Base-by-base conservation (phyloP, 306 rosid genomes). In the Citrullus amarus region DNA sequence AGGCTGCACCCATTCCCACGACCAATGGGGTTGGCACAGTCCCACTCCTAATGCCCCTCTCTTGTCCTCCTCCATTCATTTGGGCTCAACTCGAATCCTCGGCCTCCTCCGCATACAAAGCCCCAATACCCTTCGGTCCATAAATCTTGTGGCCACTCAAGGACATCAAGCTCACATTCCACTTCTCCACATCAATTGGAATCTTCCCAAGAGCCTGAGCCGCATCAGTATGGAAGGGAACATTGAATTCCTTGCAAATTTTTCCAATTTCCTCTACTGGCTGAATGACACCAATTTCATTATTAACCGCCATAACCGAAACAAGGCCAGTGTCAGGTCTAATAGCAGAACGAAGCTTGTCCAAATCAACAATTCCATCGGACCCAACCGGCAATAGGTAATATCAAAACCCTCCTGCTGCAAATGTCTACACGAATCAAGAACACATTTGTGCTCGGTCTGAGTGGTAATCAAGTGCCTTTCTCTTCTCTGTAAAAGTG, bases 81-180 rank as follows among this genome's bases (percentile, higher is more conserved):
- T 94, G 98, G 97, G 91, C 89, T 92, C 98, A 16, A 94, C 97
- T 8, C 97, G 91, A 84, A 92, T 92, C 90, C 97, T 92, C 0
- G 98, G 97, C 58, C 97, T 79, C 83, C 97, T 80, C 84, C 97
- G 75, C 79, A 90, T 76, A 94, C 92, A 92, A 80, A 9, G 98
- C 96, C 4, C 97, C 98, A 20, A 95, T 80, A 0, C 97, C 96
- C 63, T 94, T 94, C 0, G 97, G 97, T 1, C 92, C 97, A 57
- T 92, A 95, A 84, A 95, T 54, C 85, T 95, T 95, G 67, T 95
- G 98, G 51, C 97, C 98, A 38, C 96, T 90, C 83, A 92, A 76
- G 1, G 97, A 95, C 97, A 92, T 91, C 86, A 92, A 84, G 73
- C 98, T 95, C 82, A 95, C 97, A n/a, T 95, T 92, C 98, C 98